Base-by-base conservation (phyloP, 306 rosid genomes). In the Biancaea sappan region DNA sequence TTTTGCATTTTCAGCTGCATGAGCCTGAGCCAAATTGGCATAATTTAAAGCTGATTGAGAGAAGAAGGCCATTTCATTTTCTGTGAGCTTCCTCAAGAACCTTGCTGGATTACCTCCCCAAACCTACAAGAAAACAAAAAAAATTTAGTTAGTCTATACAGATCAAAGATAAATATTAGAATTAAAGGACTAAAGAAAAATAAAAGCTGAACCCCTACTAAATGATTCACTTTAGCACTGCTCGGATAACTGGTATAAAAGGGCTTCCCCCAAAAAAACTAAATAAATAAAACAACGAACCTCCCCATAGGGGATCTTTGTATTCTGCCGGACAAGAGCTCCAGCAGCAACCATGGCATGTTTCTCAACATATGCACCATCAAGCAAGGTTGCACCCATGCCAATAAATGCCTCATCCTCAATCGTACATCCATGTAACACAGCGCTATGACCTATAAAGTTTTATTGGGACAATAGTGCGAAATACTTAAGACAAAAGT, bases 21-120 rank as follows among this genome's bases (percentile, higher is more conserved):
- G 97, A 75, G 84, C 98, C 79, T 88, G 88, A 65, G 97, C 97
- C 88, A 91, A 83, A 83, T 71, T 90, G 87, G 96, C 58, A 77
- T 94, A 94, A 43, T 94, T 92, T 54, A 84, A 7, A 76, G 97
- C 97, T 1, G 95, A 94, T 73, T 94, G 96, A 72, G 92, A 84
- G 69, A 94, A 85, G 85, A 91, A 94, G 66, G 93, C 79, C 83
- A 88, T 88, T 89, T 94, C 99, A 21, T 94, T 89, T 80, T 94
- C 93, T 4, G 96, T 85, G 29, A 94, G 97, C 89, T 88, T 94
- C 84, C 99, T 90, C 83, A 92, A 81, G 84, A 91, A 92, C 85
- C 80, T 91, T 47, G 99, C 97, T 1, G 99, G 99, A 76, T 92
- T 94, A 46, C 99, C 99, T 72, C 95, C 99, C 98, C 98, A 94